Base-by-base conservation (phyloP, 352 stramenopile genomes). In the Phytophthora pinifolia region DNA sequence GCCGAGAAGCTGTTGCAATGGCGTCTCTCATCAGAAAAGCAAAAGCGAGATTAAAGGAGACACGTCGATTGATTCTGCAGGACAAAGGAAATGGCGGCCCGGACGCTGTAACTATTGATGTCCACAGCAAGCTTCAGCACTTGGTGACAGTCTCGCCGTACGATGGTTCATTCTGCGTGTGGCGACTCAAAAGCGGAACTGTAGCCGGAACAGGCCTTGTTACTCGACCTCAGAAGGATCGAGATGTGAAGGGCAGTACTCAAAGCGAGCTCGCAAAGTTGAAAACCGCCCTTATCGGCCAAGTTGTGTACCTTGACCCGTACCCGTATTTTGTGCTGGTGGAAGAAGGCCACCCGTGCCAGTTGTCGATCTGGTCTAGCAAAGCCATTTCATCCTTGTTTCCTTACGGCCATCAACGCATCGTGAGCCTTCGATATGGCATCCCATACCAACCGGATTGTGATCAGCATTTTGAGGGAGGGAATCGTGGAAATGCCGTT, bases 301-400 rank as follows among this genome's bases (percentile, higher is more conserved):
- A 63, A 20, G 50, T 80, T 13, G 18, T 49, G 5, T 86, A 67
- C 54, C 48, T 86, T 20, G 36, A 59, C 4, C 76, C 73, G n/a
- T 47, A 61, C 12, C 70, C 76, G 4, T 80, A 64, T 45, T 82
- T 84, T 31, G 48, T 76, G 1, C 59, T 71, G 32, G 32, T 76
- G 9, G 72, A 77, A 18, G 65, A 67, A 22, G 63, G 55, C 12
- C 61, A 47, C 30, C 22, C 46, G n/a, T 37, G 29, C 9, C 25
- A 50, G 0, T 37, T 86, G 6, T 72, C 74, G 13, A 46, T 86
- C 32, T 86, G 75, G 75, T 70, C 62, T 4, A 71, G 55, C 6
- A 44, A 57, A 3, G 51, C 72, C 6, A 53, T 74, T n/a, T 50
- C 62, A 7, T 59, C 67, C n/a, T 9, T 59, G 25, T 62, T 70